Conservation (phyloP, 2,329 filamentous ascomycete genomes). For the Metarhizium rileyi region DNA sequence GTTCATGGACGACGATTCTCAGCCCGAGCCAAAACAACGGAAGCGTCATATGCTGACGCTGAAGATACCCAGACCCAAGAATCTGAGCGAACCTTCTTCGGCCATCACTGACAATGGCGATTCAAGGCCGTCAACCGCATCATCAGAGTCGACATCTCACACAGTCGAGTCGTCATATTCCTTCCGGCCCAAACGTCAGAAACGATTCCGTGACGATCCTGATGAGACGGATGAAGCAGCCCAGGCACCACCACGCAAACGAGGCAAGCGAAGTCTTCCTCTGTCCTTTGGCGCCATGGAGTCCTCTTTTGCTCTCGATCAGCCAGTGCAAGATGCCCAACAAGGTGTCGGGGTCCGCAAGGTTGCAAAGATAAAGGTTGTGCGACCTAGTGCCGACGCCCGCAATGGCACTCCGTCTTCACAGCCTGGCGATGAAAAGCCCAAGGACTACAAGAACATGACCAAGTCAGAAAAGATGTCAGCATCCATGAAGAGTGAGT, state of each 20-base stretch:
- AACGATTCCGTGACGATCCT: conserved; percentile 41
- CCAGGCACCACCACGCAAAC: conserved; percentile 30
- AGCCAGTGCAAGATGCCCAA: conserved; percentile 13
- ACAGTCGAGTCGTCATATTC: conserved; percentile 43
- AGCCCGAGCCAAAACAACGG: conserved; percentile 17
- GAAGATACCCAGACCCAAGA: conserved; percentile 32
- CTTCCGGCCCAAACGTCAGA: conserved; percentile 44
- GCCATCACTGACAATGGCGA: conserved; percentile 33
- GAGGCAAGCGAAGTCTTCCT: conserved; percentile 19
- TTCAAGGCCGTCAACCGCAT: conserved; percentile 41
- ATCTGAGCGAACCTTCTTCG: conserved; percentile 27
- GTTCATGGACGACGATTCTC: conserved; percentile 11
- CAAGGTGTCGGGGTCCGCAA: conserved; percentile 19
- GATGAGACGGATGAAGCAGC: conserved; percentile 28
- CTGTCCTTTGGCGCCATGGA: conserved; percentile 7
- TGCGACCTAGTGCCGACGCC: conserved; percentile 17
- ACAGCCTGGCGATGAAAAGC: conserved; percentile 24
- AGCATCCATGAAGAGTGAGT: conserved; percentile 53
- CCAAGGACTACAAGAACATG: conserved; percentile 50
- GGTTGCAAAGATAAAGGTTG: conserved; percentile 29
- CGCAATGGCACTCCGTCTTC: conserved; percentile 22
- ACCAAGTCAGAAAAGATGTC: conserved; percentile 59
- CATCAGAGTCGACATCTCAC: conserved; percentile 39
- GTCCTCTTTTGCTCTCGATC: conserved; percentile 10
- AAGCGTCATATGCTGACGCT: conserved; percentile 25